Evolutionary conservation across 345 rosid genomes (phyloP), one percentile per base, ranked within the genome.

Genomic region (Psidium friedrichsthalianum): DNA sequence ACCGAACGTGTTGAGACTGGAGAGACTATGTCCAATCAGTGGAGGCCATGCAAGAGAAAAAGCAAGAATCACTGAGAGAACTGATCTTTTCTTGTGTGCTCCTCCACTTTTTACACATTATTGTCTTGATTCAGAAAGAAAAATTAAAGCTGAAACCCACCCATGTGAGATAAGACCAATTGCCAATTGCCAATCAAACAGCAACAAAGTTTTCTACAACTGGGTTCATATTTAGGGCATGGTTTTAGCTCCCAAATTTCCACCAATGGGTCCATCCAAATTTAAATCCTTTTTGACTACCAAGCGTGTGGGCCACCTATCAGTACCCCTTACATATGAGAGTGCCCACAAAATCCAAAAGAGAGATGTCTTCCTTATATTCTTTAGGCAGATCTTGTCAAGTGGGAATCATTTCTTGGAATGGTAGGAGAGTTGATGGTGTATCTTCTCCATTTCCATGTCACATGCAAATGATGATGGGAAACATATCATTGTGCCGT

Each of bases 291-390:
- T 92, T 92, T 92, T 91, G 87, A 54, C 47, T 83, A 83, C 89
- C 87, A 88, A 92, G 92, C 88, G 47, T 9, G 47, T 36, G 80
- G 80, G 80, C 80, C 80, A 36, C 24, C 80, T 18, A 18, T 69
- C 11, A 69, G 80, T 69, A 9, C 20, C 78, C 24, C 47, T 69
- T 8, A 18, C 80, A 69, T 9, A 18, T 32, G 80, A 69, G 80
- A 69, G 47, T 69, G 85, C 93, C 94, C 91, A 93, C 95, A 90
- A 92, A 90, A 93, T 94, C 95, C 90, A 84, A 85, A 82, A 87
- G 94, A 91, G 92, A 90, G 90, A 89, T 83, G 89, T 93, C 91
- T 89, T 82, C 59, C 25, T 27, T 59, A 57, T 47, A 24, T 82
- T 58, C 47, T 69, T 36, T 55, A 49, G n/a, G 69, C 61, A 74